Conservation (phyloP, 164 flowering plant species). For the Paratinospora sagittata region DNA sequence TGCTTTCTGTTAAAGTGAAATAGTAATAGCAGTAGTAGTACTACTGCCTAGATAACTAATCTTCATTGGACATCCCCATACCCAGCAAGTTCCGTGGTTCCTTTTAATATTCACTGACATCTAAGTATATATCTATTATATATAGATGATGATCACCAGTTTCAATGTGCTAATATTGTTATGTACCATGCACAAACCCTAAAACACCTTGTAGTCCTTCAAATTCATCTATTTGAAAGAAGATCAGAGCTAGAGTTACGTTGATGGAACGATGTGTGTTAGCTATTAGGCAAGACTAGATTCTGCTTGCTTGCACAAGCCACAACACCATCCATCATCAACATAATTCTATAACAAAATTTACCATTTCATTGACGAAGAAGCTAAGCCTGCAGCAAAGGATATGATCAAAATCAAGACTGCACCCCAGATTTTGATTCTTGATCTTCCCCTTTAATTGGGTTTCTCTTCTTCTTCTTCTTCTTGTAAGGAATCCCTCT, state of each 20-base stretch:
- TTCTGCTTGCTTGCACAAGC: not conserved
- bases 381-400: not conserved
- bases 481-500: conserved; percentile 40
- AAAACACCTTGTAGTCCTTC: not conserved
- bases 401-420: not conserved
- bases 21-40: not conserved
- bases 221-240: not conserved
- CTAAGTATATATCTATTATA: no score
- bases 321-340: not conserved
- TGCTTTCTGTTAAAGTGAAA: not conserved
- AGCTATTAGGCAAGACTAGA: not conserved
- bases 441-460: conserved; percentile 8
- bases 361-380: conserved; percentile 21
- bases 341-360: conserved; percentile 7
- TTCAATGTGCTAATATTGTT: no score
- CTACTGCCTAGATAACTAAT: not conserved
- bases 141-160: no score
- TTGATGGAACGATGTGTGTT: not conserved
- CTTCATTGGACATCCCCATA: not conserved
- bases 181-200: not conserved
- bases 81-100: not conserved
- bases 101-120: not conserved
- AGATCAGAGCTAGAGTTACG: not conserved
- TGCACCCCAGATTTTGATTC: conserved; percentile 19
- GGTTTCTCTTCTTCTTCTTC: conserved; percentile 39